A percentile compares a stretch with the other conserved stretches of the same genome.
These are phyloP conservation scores for Tilletia walkeri DNA, from an alignment of 1,284 basidiomycete genomes.

Conservation along the genomic window DNA sequence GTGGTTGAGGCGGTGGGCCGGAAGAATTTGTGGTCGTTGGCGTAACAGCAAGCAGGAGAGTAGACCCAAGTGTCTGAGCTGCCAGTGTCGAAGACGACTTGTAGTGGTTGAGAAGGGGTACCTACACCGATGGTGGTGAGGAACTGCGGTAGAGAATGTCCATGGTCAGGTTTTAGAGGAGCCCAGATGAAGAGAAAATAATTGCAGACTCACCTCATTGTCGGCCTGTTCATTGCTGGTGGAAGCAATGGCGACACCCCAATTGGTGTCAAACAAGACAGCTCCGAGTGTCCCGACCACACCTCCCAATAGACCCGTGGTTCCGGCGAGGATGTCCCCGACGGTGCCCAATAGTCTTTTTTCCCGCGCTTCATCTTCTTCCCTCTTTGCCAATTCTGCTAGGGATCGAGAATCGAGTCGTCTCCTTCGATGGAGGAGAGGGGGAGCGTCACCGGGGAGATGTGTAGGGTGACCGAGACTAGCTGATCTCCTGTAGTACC, in stretches of 20 bases:
- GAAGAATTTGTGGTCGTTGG: conserved; percentile 37
- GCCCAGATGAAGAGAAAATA: background rate
- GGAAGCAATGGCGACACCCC: conserved; percentile 15
- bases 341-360: background rate
- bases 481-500: background rate
- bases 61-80: conserved; percentile 41
- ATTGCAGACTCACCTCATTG: conserved; percentile 29
- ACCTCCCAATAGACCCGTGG: conserved; percentile 20
- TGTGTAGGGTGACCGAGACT: background rate
- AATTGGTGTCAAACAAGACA: conserved; percentile 36
- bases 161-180: background rate
- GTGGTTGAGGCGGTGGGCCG: conserved; percentile 31
- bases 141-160: conserved; percentile 21
- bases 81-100: conserved; percentile 43
- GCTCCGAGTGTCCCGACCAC: conserved; percentile 30
- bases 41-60: conserved; percentile 42
- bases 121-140: conserved; percentile 42
- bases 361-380: conserved; percentile 14
- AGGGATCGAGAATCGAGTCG: conserved; percentile 16
- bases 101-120: conserved; percentile 30
- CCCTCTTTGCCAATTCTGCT: conserved; percentile 18
- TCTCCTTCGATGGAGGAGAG: conserved; percentile 31
- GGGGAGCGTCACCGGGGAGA: conserved; percentile 25
- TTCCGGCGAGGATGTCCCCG: conserved; percentile 11
- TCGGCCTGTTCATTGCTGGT: conserved; percentile 33